Base-by-base conservation (phyloP, 352 stramenopile genomes). In the Phytopythium ostracodes region DNA sequence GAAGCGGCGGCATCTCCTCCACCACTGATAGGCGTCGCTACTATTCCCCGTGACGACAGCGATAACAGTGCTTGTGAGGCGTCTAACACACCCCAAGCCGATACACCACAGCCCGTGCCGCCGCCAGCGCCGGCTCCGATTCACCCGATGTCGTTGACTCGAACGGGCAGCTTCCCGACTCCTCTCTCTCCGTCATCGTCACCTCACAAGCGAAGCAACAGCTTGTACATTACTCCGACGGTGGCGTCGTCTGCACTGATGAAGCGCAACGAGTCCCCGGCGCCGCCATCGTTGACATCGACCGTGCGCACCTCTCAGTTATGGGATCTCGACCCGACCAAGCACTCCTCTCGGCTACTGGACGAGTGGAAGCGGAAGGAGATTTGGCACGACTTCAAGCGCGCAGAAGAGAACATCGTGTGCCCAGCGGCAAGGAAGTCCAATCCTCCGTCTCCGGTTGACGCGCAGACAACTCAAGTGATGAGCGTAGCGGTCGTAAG, bases 301-400 rank as follows among this genome's bases (percentile, higher is more conserved):
- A 11, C 22, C 46, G 9, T 9, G n/a, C 54, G 46, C 22, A 71
- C 38, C n/a, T 84, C 71, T 43, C 77, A 85, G 50, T 66, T 86
- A 20, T 85, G 73, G 73, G 72, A 74, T 63, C 55, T 76, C 56
- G 61, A 62, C 44, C 18, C 67, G 67, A 50, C 54, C 60, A 40
- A 56, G 54, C 66, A 62, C 11, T 80, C 68, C 1, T 88, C 76
- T 14, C 77, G 81, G 20, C 63, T 88, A 33, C 68, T 90, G 22
- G 81, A 90, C 50, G 81, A 90, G 49, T 76, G 68, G 70, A 90
- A 90, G 63, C 77, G 81, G 18, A 87, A 88, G 58, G 79, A 90
- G 50, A 85, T 90, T 59, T 90, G 81, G 81, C 73, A 86, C 69
- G 77, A 88, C 54, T 75, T 88, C 40, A 90, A 90, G 56, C 71